A percentile compares a stretch with the other conserved stretches of the same genome.
Evolutionary conservation across 2,329 filamentous ascomycete genomes (phyloP).

Genomic region (Tolypocladium sp.): DNA sequence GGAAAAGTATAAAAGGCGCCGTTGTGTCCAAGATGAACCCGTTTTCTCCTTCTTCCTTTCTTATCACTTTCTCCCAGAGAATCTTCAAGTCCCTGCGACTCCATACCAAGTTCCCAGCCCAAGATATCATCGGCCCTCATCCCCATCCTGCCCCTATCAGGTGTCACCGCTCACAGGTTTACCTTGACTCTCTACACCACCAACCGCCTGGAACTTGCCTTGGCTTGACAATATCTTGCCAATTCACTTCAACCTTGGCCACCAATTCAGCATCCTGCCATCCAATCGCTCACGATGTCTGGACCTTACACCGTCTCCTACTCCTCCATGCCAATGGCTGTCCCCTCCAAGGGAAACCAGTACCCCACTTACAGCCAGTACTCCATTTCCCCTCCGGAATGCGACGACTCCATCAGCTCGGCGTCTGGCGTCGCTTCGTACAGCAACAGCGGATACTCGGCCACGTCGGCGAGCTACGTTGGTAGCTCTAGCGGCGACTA

Average conservation of each 20-base stretch:
- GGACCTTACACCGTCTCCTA: slow-evolving; percentile 50
- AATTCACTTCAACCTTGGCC: too few relatives aligned
- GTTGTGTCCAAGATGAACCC: slow-evolving; percentile 33
- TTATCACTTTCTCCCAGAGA: slow-evolving; percentile 19
- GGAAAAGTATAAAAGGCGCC: slow-evolving; percentile 57
- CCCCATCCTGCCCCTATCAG: neutral
- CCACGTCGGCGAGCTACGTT: slow-evolving; percentile 53
- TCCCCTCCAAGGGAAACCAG: slow-evolving; percentile 54
- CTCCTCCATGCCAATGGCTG: slow-evolving; percentile 50
- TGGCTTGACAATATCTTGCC: slow-evolving; percentile 1
- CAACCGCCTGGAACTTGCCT: neutral
- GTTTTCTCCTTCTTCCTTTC: slow-evolving; percentile 45
- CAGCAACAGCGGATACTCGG: slow-evolving; percentile 40
- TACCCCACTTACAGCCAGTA: slow-evolving; percentile 48
- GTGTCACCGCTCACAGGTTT: neutral
- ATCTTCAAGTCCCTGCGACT: neutral
- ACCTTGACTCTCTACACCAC: neutral
- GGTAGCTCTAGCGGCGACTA: slow-evolving; percentile 58
- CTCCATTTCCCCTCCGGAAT: slow-evolving; percentile 65
- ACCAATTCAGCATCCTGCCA: too few relatives aligned
- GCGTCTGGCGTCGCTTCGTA: slow-evolving; percentile 48
- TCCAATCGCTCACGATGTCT: slow-evolving; percentile 43
- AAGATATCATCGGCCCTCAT: neutral
- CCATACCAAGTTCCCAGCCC: neutral
- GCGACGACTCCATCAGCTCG: slow-evolving; percentile 58